Evolutionary conservation across 2,329 filamentous ascomycete species (phyloP).

Genomic region (Fusarium mangiferae): DNA sequence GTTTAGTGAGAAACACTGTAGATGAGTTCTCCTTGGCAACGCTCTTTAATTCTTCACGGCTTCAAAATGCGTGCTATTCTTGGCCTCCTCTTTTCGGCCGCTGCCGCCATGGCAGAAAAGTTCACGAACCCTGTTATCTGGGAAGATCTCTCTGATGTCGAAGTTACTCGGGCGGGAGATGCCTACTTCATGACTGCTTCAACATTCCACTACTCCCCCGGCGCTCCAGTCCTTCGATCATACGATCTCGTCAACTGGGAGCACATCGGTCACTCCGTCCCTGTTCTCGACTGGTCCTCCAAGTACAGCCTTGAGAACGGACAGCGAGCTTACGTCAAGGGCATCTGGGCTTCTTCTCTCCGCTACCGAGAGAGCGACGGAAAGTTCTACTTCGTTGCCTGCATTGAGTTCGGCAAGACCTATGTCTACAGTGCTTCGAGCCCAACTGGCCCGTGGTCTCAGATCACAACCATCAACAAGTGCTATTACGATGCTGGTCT

Average conservation of each 20-base stretch:
- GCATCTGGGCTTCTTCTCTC: constrained; percentile 62
- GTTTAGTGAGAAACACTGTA: rapidly evolving
- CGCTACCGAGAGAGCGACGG: constrained; percentile 21
- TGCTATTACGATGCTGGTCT: constrained; percentile 69
- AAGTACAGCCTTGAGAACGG: constrained; percentile 47
- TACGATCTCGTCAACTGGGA: constrained; percentile 66
- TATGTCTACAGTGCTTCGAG: constrained; percentile 62
- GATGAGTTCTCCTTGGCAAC: no score
- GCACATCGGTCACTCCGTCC: constrained; percentile 55
- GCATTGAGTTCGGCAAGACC: constrained; percentile 55
- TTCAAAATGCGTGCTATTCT: constrained; percentile 16
- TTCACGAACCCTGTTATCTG: constrained; percentile 45
- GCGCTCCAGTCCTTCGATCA: constrained; percentile 65
- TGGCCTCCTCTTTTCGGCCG: not conserved
- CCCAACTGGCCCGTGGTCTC: constrained; percentile 55
- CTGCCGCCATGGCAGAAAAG: not conserved
- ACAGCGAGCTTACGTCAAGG: constrained; percentile 59
- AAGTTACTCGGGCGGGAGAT: constrained; percentile 61
- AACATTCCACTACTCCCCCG: constrained; percentile 66
- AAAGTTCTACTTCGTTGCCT: constrained; percentile 47
- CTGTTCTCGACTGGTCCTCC: constrained; percentile 15
- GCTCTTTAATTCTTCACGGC: not conserved
- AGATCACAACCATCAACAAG: constrained; percentile 54
- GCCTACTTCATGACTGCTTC: constrained; percentile 66
- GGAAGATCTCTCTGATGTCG: constrained; percentile 65